phyloP scores from a whole-genome alignment of 352 stramenopile genomes.

The Thalassiosira mediterranea region DNA sequence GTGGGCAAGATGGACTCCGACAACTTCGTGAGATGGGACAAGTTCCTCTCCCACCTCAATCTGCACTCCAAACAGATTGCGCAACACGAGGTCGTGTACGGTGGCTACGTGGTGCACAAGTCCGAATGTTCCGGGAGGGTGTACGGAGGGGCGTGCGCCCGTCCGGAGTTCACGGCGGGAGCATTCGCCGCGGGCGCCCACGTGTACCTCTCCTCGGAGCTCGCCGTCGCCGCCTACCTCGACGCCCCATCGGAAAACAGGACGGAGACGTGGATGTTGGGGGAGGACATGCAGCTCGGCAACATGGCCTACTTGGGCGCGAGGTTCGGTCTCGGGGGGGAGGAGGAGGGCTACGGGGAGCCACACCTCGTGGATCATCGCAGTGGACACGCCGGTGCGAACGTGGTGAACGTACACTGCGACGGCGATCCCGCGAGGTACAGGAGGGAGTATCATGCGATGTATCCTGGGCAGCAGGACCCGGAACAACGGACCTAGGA shows the following conservation, averaged over 20 bases:
- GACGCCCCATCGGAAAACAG: conserved; percentile 2
- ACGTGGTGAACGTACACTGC: conserved; percentile 6
- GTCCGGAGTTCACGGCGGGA: not conserved
- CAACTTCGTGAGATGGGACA: conserved; percentile 2
- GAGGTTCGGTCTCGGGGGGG: too few relatives aligned
- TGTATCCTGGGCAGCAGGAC: too few relatives aligned
- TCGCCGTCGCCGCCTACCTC: conserved; percentile 5
- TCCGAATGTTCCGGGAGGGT: not conserved
- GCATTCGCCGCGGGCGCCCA: not conserved
- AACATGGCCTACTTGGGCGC: conserved; percentile 11
- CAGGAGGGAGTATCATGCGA: too few relatives aligned
- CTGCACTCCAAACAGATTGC: not conserved
- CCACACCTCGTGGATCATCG: too few relatives aligned
- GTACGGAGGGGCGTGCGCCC: not conserved
- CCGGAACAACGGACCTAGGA: too few relatives aligned
- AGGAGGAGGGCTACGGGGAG: too few relatives aligned
- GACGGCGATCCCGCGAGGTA: not conserved
- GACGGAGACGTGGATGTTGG: conserved; percentile 4
- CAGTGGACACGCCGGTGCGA: too few relatives aligned
- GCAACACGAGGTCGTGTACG: not conserved
- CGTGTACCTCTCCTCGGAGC: not conserved
- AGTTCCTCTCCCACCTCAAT: not conserved
- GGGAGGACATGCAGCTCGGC: conserved; percentile 8
- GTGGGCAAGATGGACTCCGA: conserved; percentile 1
- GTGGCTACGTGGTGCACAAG: not conserved